These are phyloP conservation scores for Tricholoma matsutake DNA, from an alignment of 768 basidiomycete species.

Conservation along the genomic window DNA sequence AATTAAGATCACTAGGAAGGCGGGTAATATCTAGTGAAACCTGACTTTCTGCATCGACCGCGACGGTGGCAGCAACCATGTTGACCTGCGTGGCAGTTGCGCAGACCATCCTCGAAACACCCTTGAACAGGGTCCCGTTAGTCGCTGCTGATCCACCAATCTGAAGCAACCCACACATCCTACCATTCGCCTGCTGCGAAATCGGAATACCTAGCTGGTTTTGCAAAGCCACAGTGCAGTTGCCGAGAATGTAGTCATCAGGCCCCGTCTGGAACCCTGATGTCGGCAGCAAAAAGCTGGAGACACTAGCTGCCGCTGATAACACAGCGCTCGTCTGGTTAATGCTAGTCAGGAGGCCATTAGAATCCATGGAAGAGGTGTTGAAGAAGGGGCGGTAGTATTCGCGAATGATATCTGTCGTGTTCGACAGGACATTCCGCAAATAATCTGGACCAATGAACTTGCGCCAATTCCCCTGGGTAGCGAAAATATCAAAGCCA, in stretches of 20 bases:
- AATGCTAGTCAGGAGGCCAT: conserved; percentile 8
- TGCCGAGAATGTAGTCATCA: conserved; percentile 8
- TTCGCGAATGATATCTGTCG: conserved; percentile 18
- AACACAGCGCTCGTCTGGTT: conserved; percentile 6
- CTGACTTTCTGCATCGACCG: background rate
- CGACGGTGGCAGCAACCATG: conserved; percentile 15
- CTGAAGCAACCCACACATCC: conserved; percentile 11
- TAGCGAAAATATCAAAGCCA: conserved; percentile 2
- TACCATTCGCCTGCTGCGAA: background rate
- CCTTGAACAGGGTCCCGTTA: background rate
- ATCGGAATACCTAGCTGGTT: conserved; percentile 5
- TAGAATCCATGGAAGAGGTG: conserved; percentile 9
- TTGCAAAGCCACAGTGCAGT: conserved; percentile 9
- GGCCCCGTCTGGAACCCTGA: background rate
- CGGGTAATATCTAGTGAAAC: conserved; percentile 11
- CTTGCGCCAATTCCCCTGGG: conserved; percentile 14
- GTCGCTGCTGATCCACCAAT: conserved; percentile 9
- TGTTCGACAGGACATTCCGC: conserved; percentile 12
- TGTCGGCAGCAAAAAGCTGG: conserved; percentile 2
- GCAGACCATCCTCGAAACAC: conserved; percentile 14
- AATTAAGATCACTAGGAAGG: conserved; percentile 14
- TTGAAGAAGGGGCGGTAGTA: conserved; percentile 17
- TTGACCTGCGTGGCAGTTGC: conserved; percentile 17
- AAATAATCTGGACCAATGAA: conserved; percentile 21
- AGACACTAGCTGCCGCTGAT: conserved; percentile 9